Base-by-base conservation (phyloP, 2,329 filamentous ascomycete genomes). In the Colletotrichum eleusines region DNA sequence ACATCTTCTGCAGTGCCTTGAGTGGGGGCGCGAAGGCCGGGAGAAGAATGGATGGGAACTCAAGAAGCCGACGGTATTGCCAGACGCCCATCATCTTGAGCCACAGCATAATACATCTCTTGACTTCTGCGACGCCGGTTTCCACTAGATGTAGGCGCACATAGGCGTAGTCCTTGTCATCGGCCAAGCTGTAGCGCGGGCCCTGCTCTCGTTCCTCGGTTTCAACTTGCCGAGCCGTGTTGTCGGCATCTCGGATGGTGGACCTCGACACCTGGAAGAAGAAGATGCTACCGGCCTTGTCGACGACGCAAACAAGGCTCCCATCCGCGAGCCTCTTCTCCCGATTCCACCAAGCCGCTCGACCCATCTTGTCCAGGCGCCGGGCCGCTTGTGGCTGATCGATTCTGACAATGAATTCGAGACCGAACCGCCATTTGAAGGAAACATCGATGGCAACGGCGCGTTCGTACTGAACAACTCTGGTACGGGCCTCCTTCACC, bases 21-120 rank as follows among this genome's bases (percentile, higher is more conserved):
- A 92, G 80, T 0, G 86, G 90, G 33, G 87, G 86, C 33, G 84
- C 79, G 73, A 92, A 91, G 0, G 89, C 84, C 0, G 86, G 84
- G 2, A 90, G 79, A 2, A 92, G 77, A 5, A 91, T 80, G 0
- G 86, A 87, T 0, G 89, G 90, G 66, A 92, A 91, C 72, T 92
- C 90, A 1, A 91, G 82, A 0, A 92, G 80, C 20, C 74, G 77
- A 46, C 75, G 74, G 28, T 69, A 63, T 18, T 73, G 63, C 3
- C 40, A 46, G 0, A 53, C 16, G 0, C 70, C 75, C 40, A 73
- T 68, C 11, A 69, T 63, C 18, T 72, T 74, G 72, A 74, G 80
- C 79, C 80, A 82, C 2, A 65, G 60, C 7, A 82, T 74, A 2
- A 82, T 74, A 2, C 75, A 74, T n/a, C 76, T 69, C 0, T 60